Base-by-base conservation (phyloP, 73 alveolate genomes). In the Paramecium bursaria region DNA sequence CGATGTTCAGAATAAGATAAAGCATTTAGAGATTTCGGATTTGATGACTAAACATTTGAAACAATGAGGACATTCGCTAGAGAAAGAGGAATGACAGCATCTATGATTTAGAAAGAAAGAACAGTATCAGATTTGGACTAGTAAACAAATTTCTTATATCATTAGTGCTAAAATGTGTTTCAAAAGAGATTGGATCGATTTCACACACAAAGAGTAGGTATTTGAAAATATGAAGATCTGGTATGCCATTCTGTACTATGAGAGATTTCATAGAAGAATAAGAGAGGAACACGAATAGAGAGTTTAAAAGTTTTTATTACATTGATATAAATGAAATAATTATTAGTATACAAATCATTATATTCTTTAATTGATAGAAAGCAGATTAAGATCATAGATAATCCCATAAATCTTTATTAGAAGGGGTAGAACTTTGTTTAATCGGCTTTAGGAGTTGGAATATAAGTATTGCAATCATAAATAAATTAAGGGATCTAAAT, bases 21-120 rank as follows among this genome's bases (percentile, higher is more conserved):
- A 55, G 89, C 89, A 1, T 79, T 79, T 44, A 53, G 75, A 48
- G 17, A 49, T 26, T 53, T 49, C 50, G 89, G 89, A 53, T 79
- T 79, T 73, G 85, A 73, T 17, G 85, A 54, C 46, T 39, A 53
- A 3, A 39, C 31, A 33, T 61, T 31, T 54, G 74, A 52, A 48
- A 52, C 74, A 31, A 52, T 79, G 26, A 53, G 85, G 7, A 27
- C 51, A 14, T 79, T 79, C 46, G 89, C 89, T 25, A 79, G 89
- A 55, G 89, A 79, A 79, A 79, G 89, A 79, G 89, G 85, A 11
- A 79, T 79, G 35, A 67, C 89, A 39, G 76, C 89, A 5, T 67
- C 35, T 6, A 57, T 67, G 2, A 19, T 67, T 33, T 22, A 67
- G 11, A 67, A 67, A 27, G 82, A 67, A 15, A 27, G 19, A 21